Percentiles rank a stretch among this genome's conserved stretches.
Conservation (phyloP, 805 yeast species). For the Candida palmyrensis region DNA sequence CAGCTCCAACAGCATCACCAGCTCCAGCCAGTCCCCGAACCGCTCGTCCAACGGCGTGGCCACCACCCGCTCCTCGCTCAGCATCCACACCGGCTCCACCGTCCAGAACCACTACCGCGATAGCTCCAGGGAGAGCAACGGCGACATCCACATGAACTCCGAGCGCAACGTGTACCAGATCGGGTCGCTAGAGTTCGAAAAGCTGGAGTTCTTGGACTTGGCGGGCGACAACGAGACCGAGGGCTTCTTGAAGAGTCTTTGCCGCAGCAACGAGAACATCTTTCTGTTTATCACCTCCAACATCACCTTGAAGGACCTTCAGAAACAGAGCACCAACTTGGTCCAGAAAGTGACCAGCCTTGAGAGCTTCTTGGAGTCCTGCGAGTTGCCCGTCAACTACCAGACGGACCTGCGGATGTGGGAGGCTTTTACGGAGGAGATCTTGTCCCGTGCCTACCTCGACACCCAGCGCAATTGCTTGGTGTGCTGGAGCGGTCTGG, state of each 20-base stretch:
- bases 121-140: constrained; percentile 6
- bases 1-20: constrained; percentile 4
- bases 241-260: constrained; percentile 46
- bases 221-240: constrained; percentile 47
- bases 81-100: too few species aligned
- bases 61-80: constrained; percentile 3
- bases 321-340: constrained; percentile 32
- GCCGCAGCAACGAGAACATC: constrained; percentile 23
- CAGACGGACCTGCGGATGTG: constrained; percentile 22
- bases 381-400: constrained; percentile 29
- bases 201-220: constrained; percentile 41
- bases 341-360: constrained; percentile 24
- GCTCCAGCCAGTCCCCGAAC: not conserved
- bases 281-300: constrained; percentile 38
- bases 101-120: constrained; percentile 1
- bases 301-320: constrained; percentile 38
- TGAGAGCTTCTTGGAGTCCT: constrained; percentile 23
- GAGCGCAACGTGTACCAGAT: constrained; percentile 35
- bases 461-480: constrained; percentile 28
- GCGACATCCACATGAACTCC: constrained; percentile 18
- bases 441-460: constrained; percentile 24
- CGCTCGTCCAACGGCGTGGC: not conserved
- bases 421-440: constrained; percentile 29
- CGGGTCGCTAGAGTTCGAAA: constrained; percentile 47
- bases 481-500: constrained; percentile 18